Conservation (phyloP, 2,329 filamentous ascomycete genomes). For the Trichoderma endophyticum region DNA sequence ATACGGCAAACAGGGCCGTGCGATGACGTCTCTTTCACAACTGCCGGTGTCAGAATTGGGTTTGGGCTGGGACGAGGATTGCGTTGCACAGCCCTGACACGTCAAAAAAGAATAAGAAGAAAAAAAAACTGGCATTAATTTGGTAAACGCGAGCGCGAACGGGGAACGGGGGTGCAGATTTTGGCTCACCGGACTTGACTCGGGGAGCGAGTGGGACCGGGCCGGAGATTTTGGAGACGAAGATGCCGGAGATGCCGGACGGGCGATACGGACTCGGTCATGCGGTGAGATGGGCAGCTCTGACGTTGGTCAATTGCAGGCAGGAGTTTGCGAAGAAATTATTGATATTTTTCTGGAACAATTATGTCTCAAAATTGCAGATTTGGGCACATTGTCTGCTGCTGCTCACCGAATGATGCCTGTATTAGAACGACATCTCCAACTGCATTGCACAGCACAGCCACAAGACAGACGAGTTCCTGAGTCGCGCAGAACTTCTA, state of each 20-base stretch:
- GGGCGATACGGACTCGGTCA: background rate
- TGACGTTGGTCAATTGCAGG: background rate
- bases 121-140: background rate
- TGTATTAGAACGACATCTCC: background rate
- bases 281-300: background rate
- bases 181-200: slow-evolving; percentile 5
- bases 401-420: background rate
- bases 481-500: background rate
- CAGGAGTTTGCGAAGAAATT: background rate
- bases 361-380: background rate
- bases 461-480: background rate
- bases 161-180: background rate
- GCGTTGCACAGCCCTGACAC: background rate
- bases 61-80: background rate
- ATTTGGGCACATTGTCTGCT: background rate
- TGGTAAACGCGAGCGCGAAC: background rate
- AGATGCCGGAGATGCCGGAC: background rate
- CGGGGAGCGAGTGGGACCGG: background rate
- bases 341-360: background rate
- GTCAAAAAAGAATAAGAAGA: background rate
- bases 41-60: background rate
- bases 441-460: background rate
- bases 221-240: background rate
- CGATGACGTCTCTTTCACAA: background rate
- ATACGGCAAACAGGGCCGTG: background rate